Evolutionary conservation across 495 filamentous ascomycete species (phyloP).

Genomic region (Aspergillus kassunensis): DNA sequence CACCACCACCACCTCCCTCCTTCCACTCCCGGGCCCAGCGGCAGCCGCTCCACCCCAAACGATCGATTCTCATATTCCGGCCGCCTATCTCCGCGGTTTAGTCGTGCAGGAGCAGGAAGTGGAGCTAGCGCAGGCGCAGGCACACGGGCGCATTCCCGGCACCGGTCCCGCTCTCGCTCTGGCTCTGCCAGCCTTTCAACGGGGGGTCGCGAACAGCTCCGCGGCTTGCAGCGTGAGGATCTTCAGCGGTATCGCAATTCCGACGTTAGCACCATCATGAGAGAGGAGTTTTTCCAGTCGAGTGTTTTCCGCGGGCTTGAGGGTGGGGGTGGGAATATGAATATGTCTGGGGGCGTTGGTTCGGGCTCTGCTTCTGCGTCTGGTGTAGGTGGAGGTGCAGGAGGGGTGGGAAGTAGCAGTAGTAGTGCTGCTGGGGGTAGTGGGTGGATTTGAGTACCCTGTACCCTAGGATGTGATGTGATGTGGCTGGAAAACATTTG

Average conservation of each 20-base stretch:
- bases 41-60: conserved; percentile 14
- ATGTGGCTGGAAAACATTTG: too few relatives aligned
- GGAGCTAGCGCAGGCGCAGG: conserved; percentile 6
- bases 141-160: conserved; percentile 9
- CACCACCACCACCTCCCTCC: conserved; percentile 19
- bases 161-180: conserved; percentile 12
- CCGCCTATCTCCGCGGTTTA: conserved; percentile 14
- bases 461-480: too few relatives aligned
- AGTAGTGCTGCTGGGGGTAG: too few relatives aligned
- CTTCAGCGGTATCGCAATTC: conserved; percentile 39
- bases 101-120: conserved; percentile 4
- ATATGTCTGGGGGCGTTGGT: background rate
- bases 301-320: conserved; percentile 19
- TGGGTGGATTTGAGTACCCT: too few relatives aligned
- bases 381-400: too few relatives aligned
- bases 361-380: background rate
- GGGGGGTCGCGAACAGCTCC: conserved; percentile 33
- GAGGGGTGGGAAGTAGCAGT: too few relatives aligned
- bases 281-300: conserved; percentile 37
- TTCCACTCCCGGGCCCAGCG: conserved; percentile 16
- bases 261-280: conserved; percentile 39
- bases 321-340: background rate
- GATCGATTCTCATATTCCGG: conserved; percentile 11
- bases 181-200: conserved; percentile 32
- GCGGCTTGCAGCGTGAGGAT: conserved; percentile 37